A percentile compares a stretch with the other conserved stretches of the same genome.
phyloP scores from a whole-genome alignment of 257 asterid species.

The Solanum phureja region DNA sequence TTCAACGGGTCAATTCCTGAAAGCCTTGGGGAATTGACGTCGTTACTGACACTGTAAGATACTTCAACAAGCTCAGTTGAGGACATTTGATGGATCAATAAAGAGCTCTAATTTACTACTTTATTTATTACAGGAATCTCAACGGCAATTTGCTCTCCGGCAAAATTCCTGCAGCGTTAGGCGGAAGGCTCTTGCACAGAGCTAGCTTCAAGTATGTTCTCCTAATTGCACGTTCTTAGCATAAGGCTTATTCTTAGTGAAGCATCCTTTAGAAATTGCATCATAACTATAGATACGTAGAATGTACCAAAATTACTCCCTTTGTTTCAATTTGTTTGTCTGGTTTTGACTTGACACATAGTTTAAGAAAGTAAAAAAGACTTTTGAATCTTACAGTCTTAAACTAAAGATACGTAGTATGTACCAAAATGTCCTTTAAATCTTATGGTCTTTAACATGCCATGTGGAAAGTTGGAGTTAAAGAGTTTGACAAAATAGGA shows the following conservation, averaged over 20 bases:
- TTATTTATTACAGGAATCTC: conserved; percentile 49
- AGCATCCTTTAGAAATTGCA: neutral
- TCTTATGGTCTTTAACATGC: neutral
- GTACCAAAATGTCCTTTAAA: neutral
- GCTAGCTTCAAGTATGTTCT: conserved; percentile 59
- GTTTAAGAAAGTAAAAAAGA: neutral
- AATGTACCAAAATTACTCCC: neutral
- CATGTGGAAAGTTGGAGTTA: neutral
- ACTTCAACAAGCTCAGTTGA: neutral
- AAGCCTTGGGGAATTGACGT: conserved; percentile 66
- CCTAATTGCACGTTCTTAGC: neutral
- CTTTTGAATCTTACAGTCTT: neutral
- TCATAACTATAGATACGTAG: neutral
- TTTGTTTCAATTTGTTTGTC: neutral
- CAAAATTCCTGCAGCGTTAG: conserved; percentile 78
- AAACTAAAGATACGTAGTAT: neutral
- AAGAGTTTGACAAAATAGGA: neutral
- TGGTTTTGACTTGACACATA: neutral
- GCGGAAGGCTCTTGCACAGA: conserved; percentile 87
- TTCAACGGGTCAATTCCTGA: conserved; percentile 92
- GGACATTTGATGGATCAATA: neutral
- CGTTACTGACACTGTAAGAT: conserved; percentile 67
- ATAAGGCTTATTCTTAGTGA: neutral
- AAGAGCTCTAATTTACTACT: neutral
- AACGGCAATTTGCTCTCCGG: conserved; percentile 83